Percentiles rank a stretch among this genome's conserved stretches.
Conservation (phyloP, 805 yeast species). For the Isabelozyma gotoi region DNA sequence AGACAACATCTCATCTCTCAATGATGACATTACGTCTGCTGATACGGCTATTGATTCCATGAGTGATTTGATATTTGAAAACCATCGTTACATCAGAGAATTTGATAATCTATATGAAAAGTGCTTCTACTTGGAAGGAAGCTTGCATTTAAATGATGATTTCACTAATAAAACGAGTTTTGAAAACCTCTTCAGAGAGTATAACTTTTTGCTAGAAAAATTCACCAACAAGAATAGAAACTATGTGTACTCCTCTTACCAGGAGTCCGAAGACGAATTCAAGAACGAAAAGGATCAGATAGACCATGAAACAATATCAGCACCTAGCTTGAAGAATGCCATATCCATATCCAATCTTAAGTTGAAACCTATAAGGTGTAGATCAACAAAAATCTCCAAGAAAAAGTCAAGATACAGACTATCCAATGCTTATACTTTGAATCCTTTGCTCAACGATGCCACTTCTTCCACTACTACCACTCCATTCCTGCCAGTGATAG, state of each 20-base stretch:
- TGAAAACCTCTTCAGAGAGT: slow-evolving; percentile 29
- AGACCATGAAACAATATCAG: neutral
- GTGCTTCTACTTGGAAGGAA: slow-evolving; percentile 33
- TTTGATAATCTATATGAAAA: slow-evolving; percentile 31
- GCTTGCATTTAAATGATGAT: slow-evolving; percentile 27
- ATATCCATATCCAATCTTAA: slow-evolving; percentile 35
- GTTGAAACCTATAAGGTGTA: slow-evolving; percentile 41
- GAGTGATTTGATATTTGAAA: slow-evolving; percentile 18
- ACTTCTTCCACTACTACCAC: slow-evolving; percentile 5
- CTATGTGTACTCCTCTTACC: neutral
- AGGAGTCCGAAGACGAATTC: neutral
- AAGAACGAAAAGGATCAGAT: neutral
- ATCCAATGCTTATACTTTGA: slow-evolving; percentile 35
- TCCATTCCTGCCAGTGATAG: neutral
- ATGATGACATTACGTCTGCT: slow-evolving; percentile 19
- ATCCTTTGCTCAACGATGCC: slow-evolving; percentile 29
- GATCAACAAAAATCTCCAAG: slow-evolving; percentile 29
- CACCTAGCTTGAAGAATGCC: slow-evolving; percentile 10
- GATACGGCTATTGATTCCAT: slow-evolving; percentile 31
- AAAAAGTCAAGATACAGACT: slow-evolving; percentile 42
- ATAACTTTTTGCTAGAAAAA: slow-evolving; percentile 19
- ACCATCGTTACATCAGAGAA: slow-evolving; percentile 20
- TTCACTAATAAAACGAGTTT: slow-evolving; percentile 31
- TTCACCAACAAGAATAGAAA: slow-evolving; percentile 10
- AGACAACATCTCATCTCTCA: slow-evolving; percentile 16